A percentile compares a stretch with the other conserved stretches of the same genome.
These are phyloP conservation scores for Chaetomium fimeti DNA, from an alignment of 495 filamentous ascomycete genomes.

Conservation along the genomic window DNA sequence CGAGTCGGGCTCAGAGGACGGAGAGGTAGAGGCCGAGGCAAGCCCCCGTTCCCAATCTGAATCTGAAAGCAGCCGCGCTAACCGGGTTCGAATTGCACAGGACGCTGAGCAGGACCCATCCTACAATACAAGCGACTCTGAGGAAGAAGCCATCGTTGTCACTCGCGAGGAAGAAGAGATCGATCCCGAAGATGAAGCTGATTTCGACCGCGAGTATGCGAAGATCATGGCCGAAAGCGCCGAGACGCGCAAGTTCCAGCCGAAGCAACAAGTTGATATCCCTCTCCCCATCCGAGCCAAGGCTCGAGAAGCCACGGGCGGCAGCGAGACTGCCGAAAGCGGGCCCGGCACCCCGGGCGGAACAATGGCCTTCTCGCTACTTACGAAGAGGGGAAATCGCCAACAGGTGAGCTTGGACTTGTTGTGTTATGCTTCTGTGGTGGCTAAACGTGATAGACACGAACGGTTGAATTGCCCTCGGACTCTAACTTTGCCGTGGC, in stretches of 20 bases:
- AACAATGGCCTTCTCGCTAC: conserved; percentile 87
- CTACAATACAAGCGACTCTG: conserved; percentile 56
- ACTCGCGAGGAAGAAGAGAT: conserved; percentile 85
- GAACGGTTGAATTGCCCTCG: conserved; percentile 89
- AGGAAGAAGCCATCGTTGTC: conserved; percentile 87
- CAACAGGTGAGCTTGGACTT: conserved; percentile 65
- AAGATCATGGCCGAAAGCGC: conserved; percentile 98
- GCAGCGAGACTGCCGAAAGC: conserved; percentile 45
- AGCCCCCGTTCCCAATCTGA: neutral
- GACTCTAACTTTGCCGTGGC: conserved; percentile 93
- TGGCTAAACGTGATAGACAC: conserved; percentile 58
- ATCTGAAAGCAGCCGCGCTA: conserved; percentile 12
- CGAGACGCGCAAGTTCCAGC: conserved; percentile 90
- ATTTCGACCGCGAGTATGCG: conserved; percentile 96
- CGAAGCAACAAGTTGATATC: conserved; percentile 92
- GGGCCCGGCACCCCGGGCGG: conserved; percentile 35
- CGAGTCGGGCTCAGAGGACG: conserved; percentile 44
- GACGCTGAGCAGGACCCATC: conserved; percentile 46
- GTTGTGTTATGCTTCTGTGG: neutral
- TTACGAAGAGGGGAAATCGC: conserved; percentile 94
- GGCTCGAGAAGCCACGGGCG: conserved; percentile 52
- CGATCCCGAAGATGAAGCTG: conserved; percentile 91
- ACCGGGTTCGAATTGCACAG: conserved; percentile 36
- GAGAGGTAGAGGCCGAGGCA: conserved; percentile 55
- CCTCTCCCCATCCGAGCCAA: conserved; percentile 84